Conservation (phyloP, 441 rosid species). For the Aquilaria agallochum region DNA sequence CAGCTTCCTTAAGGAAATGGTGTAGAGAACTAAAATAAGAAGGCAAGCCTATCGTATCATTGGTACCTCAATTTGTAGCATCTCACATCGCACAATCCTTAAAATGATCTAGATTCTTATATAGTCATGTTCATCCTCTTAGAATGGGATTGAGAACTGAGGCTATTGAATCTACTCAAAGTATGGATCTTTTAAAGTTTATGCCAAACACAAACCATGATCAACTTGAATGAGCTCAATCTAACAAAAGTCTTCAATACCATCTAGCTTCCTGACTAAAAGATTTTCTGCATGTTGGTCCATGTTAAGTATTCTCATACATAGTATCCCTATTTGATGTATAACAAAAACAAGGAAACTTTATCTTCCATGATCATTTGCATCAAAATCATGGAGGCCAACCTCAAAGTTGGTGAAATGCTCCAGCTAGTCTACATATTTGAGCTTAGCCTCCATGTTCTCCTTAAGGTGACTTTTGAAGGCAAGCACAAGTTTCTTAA, state of each 20-base stretch:
- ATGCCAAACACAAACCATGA: slow-evolving; percentile 62
- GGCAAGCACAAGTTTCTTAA: slow-evolving; percentile 84
- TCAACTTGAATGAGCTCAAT: slow-evolving; percentile 57
- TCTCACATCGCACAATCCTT: slow-evolving; percentile 38
- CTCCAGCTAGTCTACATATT: slow-evolving; percentile 87
- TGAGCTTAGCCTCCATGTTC: slow-evolving; percentile 94
- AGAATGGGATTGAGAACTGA: slow-evolving; percentile 56
- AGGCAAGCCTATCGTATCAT: slow-evolving; percentile 62
- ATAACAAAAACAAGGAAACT: slow-evolving; percentile 55
- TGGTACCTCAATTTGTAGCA: slow-evolving; percentile 54
- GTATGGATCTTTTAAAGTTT: slow-evolving; percentile 55
- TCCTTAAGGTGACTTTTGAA: slow-evolving; percentile 96
- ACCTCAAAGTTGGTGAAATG: slow-evolving; percentile 88
- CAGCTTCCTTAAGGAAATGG: slow-evolving; percentile 54
- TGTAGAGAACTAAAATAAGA: slow-evolving; percentile 46
- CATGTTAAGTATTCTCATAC: slow-evolving; percentile 53
- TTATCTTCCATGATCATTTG: slow-evolving; percentile 60
- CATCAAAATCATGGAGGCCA: slow-evolving; percentile 71
- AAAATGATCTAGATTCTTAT: slow-evolving; percentile 42
- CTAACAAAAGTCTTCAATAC: slow-evolving; percentile 38
- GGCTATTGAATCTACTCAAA: slow-evolving; percentile 73
- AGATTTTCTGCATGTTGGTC: slow-evolving; percentile 67
- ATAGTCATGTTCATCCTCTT: slow-evolving; percentile 53
- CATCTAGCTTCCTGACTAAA: slow-evolving; percentile 49
- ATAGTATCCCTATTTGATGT: slow-evolving; percentile 57